Evolutionary conservation across 208 protist genomes (phyloP).

Genomic region (Herpetomonas muscarum): DNA sequence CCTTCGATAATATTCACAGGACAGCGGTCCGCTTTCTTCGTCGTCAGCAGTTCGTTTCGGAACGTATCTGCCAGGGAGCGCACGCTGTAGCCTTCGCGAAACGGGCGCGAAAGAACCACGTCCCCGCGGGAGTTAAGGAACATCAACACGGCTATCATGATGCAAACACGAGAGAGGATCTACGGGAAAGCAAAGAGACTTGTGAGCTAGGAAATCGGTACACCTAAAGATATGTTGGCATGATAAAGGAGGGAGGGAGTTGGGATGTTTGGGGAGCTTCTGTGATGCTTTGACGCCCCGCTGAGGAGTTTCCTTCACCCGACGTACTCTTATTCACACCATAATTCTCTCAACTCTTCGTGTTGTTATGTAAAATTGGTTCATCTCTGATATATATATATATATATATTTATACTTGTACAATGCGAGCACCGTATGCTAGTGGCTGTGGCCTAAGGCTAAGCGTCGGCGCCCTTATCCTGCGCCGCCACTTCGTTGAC

Average conservation of each 20-base stretch:
- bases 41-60: constrained; percentile 76
- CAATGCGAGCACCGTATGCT: no score
- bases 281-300: no score
- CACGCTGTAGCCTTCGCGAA: constrained; percentile 69
- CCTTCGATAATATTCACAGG: constrained; percentile 89
- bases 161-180: not conserved
- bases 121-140: constrained; percentile 89
- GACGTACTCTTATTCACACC: no score
- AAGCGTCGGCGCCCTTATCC: constrained; percentile 8
- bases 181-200: no score
- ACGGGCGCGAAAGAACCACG: constrained; percentile 81
- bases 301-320: no score
- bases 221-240: not conserved
- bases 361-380: constrained; percentile 2
- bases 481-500: constrained; percentile 32
- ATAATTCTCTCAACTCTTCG: no score
- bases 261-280: no score
- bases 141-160: constrained; percentile 82
- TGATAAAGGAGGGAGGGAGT: not conserved
- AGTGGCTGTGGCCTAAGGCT: no score
- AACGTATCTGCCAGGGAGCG: constrained; percentile 85
- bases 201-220: not conserved
- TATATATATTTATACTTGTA: constrained; percentile 3
- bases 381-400: constrained; percentile 3
- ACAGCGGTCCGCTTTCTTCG: constrained; percentile 57